A percentile compares a stretch with the other conserved stretches of the same genome.
These are phyloP conservation scores for Pseudotulostoma volvatum DNA, from an alignment of 495 filamentous ascomycete genomes.

Conservation along the genomic window DNA sequence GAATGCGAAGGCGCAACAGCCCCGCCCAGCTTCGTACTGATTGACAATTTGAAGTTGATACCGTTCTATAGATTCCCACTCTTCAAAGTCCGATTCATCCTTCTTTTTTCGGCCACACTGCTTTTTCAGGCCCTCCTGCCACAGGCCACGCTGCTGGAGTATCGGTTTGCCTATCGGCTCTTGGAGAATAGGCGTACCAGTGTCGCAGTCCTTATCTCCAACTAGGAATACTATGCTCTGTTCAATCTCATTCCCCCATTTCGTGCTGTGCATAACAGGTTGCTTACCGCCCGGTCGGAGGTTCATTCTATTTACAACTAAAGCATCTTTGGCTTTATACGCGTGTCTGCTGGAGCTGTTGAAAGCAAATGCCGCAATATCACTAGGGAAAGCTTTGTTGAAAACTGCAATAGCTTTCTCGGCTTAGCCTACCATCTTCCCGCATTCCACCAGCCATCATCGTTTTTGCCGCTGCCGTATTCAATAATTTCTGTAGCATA, in stretches of 20 bases:
- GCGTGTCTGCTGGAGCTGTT: neutral
- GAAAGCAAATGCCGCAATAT: neutral
- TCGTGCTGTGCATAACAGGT: neutral
- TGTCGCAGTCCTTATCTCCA: neutral
- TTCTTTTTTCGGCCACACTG: too few species aligned
- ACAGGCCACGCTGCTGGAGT: too few species aligned
- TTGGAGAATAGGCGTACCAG: neutral
- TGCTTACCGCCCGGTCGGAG: neutral
- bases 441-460: neutral
- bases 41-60: neutral
- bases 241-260: neutral
- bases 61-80: neutral
- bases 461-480: neutral
- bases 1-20: neutral
- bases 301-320: neutral
- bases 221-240: neutral
- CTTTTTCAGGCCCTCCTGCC: too few species aligned
- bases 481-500: neutral
- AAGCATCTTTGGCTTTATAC: neutral
- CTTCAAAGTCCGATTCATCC: too few species aligned
- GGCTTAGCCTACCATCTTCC: neutral
- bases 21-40: neutral
- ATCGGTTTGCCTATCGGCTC: too few species aligned
- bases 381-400: neutral
- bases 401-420: neutral